A percentile compares a stretch with the other conserved stretches of the same genome.
Evolutionary conservation across 768 basidiomycete genomes (phyloP).

Genomic region (Steccherinum ochraceum): DNA sequence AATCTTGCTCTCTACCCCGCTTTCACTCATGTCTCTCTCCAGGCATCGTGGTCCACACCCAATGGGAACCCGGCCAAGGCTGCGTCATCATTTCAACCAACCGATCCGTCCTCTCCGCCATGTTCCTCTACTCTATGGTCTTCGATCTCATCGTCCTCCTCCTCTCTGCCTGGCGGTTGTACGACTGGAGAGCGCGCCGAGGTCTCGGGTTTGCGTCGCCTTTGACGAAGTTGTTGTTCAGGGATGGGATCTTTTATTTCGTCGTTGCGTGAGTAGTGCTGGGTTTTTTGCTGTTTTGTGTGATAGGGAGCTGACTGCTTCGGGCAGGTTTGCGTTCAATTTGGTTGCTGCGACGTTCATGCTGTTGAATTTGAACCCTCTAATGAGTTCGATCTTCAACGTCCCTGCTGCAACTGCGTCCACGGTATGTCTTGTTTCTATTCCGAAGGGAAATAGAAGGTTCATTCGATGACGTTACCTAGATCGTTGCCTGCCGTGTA

Average conservation of each 20-base stretch:
- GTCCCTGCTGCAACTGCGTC: slow-evolving; percentile 63
- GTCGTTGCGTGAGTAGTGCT: slow-evolving; percentile 49
- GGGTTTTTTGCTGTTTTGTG: not conserved
- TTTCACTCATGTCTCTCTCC: too few relatives aligned
- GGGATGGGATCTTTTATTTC: slow-evolving; percentile 70
- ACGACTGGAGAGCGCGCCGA: too few relatives aligned
- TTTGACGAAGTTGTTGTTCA: slow-evolving; percentile 54
- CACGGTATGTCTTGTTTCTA: slow-evolving; percentile 48
- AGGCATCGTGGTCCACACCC: slow-evolving; percentile 57
- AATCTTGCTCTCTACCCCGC: not conserved
- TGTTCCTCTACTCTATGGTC: slow-evolving; percentile 59
- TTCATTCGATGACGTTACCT: too few relatives aligned
- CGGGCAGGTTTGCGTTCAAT: slow-evolving; percentile 56
- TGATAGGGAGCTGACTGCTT: not conserved
- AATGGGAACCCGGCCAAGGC: slow-evolving; percentile 38
- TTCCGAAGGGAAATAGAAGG: too few relatives aligned
- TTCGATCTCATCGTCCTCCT: slow-evolving; percentile 2
- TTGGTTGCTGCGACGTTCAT: slow-evolving; percentile 57
- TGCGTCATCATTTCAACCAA: slow-evolving; percentile 57
- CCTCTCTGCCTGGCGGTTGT: slow-evolving; percentile 1
- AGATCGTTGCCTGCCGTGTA: not conserved
- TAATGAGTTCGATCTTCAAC: slow-evolving; percentile 67
- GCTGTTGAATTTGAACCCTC: slow-evolving; percentile 61
- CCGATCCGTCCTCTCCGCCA: slow-evolving; percentile 51
- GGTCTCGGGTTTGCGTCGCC: too few relatives aligned